These are phyloP conservation scores for Populus alba DNA, from an alignment of 345 rosid genomes.

Conservation along the genomic window DNA sequence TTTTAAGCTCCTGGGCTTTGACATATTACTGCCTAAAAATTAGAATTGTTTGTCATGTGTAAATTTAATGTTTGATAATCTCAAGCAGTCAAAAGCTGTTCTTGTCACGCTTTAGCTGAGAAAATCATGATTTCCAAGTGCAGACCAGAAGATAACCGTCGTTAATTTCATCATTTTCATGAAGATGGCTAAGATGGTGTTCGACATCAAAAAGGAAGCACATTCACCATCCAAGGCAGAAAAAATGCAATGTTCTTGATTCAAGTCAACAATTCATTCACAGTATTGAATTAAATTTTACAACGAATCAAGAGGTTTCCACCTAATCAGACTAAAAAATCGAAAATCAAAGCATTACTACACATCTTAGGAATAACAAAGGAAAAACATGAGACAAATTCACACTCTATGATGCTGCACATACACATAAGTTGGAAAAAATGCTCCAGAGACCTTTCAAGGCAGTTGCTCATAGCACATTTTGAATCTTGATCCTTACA, in stretches of 20 bases:
- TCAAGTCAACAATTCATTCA: slow-evolving; percentile 22
- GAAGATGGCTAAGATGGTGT: neutral
- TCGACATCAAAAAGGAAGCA: neutral
- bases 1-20: neutral
- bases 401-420: slow-evolving; percentile 16
- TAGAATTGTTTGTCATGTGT: neutral
- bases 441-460: neutral
- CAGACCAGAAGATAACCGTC: neutral
- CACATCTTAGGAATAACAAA: neutral
- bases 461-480: neutral
- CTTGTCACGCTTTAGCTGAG: neutral
- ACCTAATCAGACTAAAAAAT: neutral
- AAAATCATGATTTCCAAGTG: neutral
- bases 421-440: neutral
- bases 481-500: slow-evolving; percentile 4
- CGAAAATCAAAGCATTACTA: neutral
- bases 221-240: neutral
- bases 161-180: neutral
- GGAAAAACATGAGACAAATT: slow-evolving; percentile 1
- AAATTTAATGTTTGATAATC: neutral
- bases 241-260: slow-evolving; percentile 4
- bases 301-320: slow-evolving; percentile 24
- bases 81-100: neutral
- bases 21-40: neutral
- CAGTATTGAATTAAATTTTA: slow-evolving; percentile 20